phyloP scores from a whole-genome alignment of 2,329 filamentous ascomycete species.

The Dothidotthia symphoricarpi region DNA sequence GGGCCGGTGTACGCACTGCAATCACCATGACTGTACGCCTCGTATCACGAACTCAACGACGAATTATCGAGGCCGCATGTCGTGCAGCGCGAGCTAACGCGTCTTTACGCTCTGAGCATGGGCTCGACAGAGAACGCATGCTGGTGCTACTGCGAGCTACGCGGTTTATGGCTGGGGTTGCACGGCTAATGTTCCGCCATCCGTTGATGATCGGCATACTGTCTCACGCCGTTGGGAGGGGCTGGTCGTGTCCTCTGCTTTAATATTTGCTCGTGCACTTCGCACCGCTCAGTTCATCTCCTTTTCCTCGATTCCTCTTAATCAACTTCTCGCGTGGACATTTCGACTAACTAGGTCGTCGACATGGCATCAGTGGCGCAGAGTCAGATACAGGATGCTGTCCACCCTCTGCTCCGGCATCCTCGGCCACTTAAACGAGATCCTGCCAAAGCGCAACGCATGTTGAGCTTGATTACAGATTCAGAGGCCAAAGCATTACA shows the following conservation, averaged over 20 bases:
- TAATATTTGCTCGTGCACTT: constrained; percentile 17
- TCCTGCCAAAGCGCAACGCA: constrained; percentile 28
- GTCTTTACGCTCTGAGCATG: constrained; percentile 20
- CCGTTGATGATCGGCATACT: constrained; percentile 22
- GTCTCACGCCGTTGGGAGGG: constrained; percentile 23
- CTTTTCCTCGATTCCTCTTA: constrained; percentile 4
- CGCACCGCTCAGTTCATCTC: constrained; percentile 1
- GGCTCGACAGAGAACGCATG: constrained; percentile 20
- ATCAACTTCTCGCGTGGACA: constrained; percentile 1
- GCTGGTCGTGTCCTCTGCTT: constrained; percentile 14
- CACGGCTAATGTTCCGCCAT: constrained; percentile 20
- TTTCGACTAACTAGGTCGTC: constrained; percentile 3
- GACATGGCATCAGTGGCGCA: constrained; percentile 25
- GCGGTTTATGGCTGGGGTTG: constrained; percentile 20
- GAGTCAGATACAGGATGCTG: constrained; percentile 15
- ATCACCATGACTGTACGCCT: constrained; percentile 14
- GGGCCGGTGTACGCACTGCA: constrained; percentile 1
- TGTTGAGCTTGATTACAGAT: constrained; percentile 25
- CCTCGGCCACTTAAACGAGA: constrained; percentile 27
- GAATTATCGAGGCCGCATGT: constrained; percentile 25
- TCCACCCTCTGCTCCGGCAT: constrained; percentile 27
- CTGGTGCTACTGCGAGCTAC: constrained; percentile 17
- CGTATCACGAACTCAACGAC: constrained; percentile 16
- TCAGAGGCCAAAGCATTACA: constrained; percentile 21
- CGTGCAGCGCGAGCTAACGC: constrained; percentile 23